Base-by-base conservation (phyloP, 2,329 filamentous ascomycete genomes). In the Pseudophaeomoniella oleicola region DNA sequence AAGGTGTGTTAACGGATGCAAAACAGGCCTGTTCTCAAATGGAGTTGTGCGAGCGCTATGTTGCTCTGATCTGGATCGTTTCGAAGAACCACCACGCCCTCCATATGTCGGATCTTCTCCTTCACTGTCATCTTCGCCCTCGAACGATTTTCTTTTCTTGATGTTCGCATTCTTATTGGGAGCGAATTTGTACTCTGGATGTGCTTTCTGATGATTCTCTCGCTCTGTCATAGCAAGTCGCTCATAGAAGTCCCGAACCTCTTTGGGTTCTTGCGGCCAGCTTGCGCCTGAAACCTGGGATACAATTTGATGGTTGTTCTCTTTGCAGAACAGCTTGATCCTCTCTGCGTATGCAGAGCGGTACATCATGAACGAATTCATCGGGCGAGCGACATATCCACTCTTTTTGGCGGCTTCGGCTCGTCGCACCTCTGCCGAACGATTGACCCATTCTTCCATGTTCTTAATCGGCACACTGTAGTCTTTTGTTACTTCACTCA, bases 281-380 rank as follows among this genome's bases (percentile, higher is more conserved):
- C 83, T 88, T 38, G 75, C 66, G 17, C 87, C 90, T 39, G 84
- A 85, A n/a, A 90, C 75, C 32, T 78, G 75, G 2, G 88, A 96
- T 16, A 96, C 81, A 22, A 90, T 66, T 56, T 98, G 88, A 56
- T 98, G 88, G 59, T 96, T 94, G 57, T 90, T 88, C 49, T 90
- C 77, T 11, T 74, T 65, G 48, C 81, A 83, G 67, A 78, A 83
- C 36, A 73, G 67, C 58, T 94, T 94, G 40, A 83, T 84, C 19
- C 86, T 71, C 42, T 90, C 82, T 41, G 92, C 83, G 53, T 84
- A 94, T 4, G 85, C 84, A 46, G 90, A 94, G 30, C 90, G 80
- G 57, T 98, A 98, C 35, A 98, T 67, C 81, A 98, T 94, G 63
- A 96, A 98, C 1, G 84, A 88, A 57, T 98, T 98, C 80, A 94